phyloP scores from a whole-genome alignment of 257 asterid genomes.

The Fraxinus americana region DNA sequence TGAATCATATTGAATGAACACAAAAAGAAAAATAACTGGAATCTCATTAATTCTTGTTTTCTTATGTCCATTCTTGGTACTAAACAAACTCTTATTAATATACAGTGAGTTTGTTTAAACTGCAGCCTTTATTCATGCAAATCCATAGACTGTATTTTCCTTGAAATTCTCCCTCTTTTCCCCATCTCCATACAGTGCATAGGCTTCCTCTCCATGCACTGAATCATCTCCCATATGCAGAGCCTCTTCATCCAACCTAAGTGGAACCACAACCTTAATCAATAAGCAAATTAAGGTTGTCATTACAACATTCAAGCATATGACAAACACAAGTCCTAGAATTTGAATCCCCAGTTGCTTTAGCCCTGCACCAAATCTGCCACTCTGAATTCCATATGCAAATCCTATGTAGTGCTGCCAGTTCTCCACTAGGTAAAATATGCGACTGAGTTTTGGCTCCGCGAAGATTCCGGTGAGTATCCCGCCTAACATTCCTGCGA shows the following conservation, averaged over 20 bases:
- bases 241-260: constrained; percentile 55
- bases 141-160: constrained; percentile 37
- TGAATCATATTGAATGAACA: too few relatives aligned
- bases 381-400: constrained; percentile 55
- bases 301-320: constrained; percentile 40
- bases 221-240: constrained; percentile 59
- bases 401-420: constrained; percentile 55
- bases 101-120: too few relatives aligned
- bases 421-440: constrained; percentile 37
- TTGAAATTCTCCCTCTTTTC: constrained; percentile 54
- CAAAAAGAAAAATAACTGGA: too few relatives aligned
- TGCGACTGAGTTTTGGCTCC: constrained; percentile 49
- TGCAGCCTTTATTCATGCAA: background rate
- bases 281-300: constrained; percentile 65
- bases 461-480: constrained; percentile 70
- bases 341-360: constrained; percentile 62
- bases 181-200: constrained; percentile 82
- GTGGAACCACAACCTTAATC: constrained; percentile 50
- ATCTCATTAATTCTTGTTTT: too few relatives aligned
- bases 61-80: too few relatives aligned
- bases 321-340: constrained; percentile 52
- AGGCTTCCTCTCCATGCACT: constrained; percentile 77
- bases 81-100: too few relatives aligned
- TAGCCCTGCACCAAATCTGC: constrained; percentile 46
- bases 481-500: constrained; percentile 78